Conservation (phyloP, 139 green algal species). For the Penium margaritaceum region DNA sequence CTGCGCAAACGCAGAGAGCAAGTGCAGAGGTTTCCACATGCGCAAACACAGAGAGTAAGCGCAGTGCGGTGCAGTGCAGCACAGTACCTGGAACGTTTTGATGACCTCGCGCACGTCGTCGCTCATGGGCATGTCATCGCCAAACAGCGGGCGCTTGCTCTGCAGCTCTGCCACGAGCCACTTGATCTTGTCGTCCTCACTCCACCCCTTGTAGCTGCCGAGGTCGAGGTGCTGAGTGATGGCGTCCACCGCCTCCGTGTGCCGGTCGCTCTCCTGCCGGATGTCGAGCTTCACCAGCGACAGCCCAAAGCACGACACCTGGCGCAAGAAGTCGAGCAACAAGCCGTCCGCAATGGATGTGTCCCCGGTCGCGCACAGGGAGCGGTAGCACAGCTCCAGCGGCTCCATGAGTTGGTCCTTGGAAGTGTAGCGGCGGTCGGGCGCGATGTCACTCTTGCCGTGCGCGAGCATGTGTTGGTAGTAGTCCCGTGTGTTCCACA, state of each 20-base stretch:
- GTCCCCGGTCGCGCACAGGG: slow-evolving; percentile 54
- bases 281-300: slow-evolving; percentile 91
- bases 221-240: slow-evolving; percentile 76
- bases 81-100: slow-evolving; percentile 70
- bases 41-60: too few relatives aligned
- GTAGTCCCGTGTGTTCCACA: slow-evolving; percentile 72
- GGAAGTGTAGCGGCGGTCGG: not conserved
- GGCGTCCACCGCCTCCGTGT: slow-evolving; percentile 74
- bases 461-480: slow-evolving; percentile 64
- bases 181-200: slow-evolving; percentile 66
- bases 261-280: slow-evolving; percentile 62
- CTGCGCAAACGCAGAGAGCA: too few relatives aligned
- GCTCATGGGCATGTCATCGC: slow-evolving; percentile 56
- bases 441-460: slow-evolving; percentile 1
- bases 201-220: slow-evolving; percentile 78
- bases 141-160: slow-evolving; percentile 77
- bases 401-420: slow-evolving; percentile 57
- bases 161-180: slow-evolving; percentile 38
- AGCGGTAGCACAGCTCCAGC: slow-evolving; percentile 54
- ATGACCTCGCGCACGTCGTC: slow-evolving; percentile 69
- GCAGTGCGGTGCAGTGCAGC: too few relatives aligned
- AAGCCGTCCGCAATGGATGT: slow-evolving; percentile 78
- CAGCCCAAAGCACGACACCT: slow-evolving; percentile 61
- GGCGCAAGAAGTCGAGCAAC: slow-evolving; percentile 70
- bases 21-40: too few relatives aligned